Evolutionary conservation across 2,329 filamentous ascomycete species (phyloP), one percentile per base, ranked within the genome.

Genomic region (Aureobasidium melanogenum): DNA sequence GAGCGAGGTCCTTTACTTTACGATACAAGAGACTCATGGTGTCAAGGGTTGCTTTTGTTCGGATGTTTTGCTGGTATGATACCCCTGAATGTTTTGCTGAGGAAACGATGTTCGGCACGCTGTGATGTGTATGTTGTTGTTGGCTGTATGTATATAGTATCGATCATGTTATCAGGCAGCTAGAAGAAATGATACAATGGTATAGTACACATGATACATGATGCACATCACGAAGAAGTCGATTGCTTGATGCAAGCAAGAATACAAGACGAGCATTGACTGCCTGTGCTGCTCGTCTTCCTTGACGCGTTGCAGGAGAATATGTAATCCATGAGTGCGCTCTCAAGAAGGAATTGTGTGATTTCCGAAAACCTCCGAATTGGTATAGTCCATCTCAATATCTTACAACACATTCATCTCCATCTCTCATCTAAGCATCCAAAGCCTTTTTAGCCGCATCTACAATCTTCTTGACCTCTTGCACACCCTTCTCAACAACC

Each of bases 371-470:
- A 24, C 39, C 22, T 43, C 19, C n/a, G 17, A 2, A 28, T 5
- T 48, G 30, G 46, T 48, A 48, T 32, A 32, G 7, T 10, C 30
- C 28, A 32, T 17, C 26, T 48, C 46, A 14, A 19, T 32, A 48
- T 48, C 46, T 32, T 48, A 51, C 32, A 43, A n/a, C n/a, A 43
- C 26, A 55, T 39, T 39, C 48, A 15, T 38, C 30, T n/a, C 15
- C 22, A 14, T n/a, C 38, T 14, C 36, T 19, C 34, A 46, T 36
- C 60, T 54, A 64, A 9, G 62, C 38, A 59, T 73, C 71, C 62
- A 81, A 67, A 32, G 78, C 77, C 70, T 73, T 78, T 71, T 76
- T 80, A 26, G 77, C 77, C 0, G 72, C 73, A 54, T 80, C 78
- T 5, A 75, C 72, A 63, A 80, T 75, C 69, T 74, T 74, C 74